Evolutionary conservation across 169 alveolate genomes (phyloP).

Genomic region (Cytauxzoon felis): DNA sequence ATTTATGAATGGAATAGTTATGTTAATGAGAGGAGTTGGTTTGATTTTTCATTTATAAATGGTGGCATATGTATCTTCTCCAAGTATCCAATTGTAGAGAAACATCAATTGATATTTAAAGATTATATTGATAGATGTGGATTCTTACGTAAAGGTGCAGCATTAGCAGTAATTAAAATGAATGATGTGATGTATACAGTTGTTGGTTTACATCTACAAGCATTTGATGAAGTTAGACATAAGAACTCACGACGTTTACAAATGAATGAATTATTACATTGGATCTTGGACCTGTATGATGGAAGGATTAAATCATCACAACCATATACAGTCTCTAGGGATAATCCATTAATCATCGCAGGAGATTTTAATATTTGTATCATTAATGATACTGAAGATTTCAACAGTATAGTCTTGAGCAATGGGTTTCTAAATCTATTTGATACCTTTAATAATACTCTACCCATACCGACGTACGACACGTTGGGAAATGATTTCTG

Average conservation of each 20-base stretch:
- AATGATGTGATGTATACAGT: conserved; percentile 63
- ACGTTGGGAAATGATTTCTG: conserved; percentile 49
- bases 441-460: background rate
- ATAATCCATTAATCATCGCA: conserved; percentile 59
- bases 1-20: background rate
- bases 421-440: background rate
- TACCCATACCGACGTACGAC: conserved; percentile 23
- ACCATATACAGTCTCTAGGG: background rate
- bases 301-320: background rate
- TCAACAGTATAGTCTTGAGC: conserved; percentile 15
- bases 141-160: conserved; percentile 76
- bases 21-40: background rate
- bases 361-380: conserved; percentile 71
- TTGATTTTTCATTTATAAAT: too few relatives aligned
- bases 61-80: conserved; percentile 55
- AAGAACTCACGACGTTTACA: too few relatives aligned
- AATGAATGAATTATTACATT: conserved; percentile 63
- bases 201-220: conserved; percentile 80
- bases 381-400: conserved; percentile 24
- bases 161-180: conserved; percentile 57
- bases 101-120: conserved; percentile 17
- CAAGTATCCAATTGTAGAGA: conserved; percentile 13
- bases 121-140: conserved; percentile 1
- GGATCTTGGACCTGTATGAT: conserved; percentile 54
- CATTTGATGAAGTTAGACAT: conserved; percentile 64